These are phyloP conservation scores for Trichoderma brevicompactum DNA, from an alignment of 2,329 filamentous ascomycete species.

Conservation along the genomic window DNA sequence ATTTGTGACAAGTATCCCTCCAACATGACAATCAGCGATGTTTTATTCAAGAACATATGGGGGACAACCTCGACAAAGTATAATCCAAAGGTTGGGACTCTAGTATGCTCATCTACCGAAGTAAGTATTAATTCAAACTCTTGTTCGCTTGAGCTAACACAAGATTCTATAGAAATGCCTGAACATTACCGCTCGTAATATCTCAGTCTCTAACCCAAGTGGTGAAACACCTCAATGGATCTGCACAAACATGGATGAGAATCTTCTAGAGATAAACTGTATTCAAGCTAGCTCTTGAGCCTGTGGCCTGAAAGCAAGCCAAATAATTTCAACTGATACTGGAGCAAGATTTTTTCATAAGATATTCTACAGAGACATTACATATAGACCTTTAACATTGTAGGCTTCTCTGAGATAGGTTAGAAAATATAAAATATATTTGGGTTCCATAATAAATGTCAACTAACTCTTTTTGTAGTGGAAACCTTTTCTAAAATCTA, in stretches of 20 bases:
- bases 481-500: too few species aligned
- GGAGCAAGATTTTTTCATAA: too few species aligned
- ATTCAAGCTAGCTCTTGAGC: background rate
- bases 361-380: too few species aligned
- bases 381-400: too few species aligned
- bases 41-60: conserved; percentile 18
- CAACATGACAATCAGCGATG: conserved; percentile 15
- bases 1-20: conserved; percentile 14
- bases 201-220: conserved; percentile 1
- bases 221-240: conserved; percentile 8
- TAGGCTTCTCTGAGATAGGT: too few species aligned
- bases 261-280: background rate
- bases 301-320: too few species aligned
- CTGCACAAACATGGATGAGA: conserved; percentile 11
- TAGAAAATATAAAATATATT: too few species aligned
- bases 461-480: too few species aligned
- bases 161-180: background rate
- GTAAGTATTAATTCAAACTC: background rate
- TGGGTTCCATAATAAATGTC: too few species aligned
- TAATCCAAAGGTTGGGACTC: conserved; percentile 11
- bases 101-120: conserved; percentile 9
- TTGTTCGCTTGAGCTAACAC: background rate
- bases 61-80: conserved; percentile 3
- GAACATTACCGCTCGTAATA: conserved; percentile 6
- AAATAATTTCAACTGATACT: too few species aligned